These are phyloP conservation scores for Penicillium thymicola DNA, from an alignment of 2,329 filamentous ascomycete species.

Conservation along the genomic window DNA sequence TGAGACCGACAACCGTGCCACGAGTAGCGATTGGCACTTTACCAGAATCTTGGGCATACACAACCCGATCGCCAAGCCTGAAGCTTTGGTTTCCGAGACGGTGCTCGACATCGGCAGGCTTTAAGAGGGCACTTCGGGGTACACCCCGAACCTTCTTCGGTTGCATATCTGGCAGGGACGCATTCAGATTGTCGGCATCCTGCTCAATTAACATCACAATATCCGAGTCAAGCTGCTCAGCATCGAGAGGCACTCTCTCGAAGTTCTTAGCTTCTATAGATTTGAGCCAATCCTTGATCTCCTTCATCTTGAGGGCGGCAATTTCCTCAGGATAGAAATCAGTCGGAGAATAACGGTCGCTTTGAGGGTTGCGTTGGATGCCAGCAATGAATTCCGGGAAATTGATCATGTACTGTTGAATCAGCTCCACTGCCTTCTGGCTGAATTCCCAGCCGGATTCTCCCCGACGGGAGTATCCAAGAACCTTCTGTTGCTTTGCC, in stretches of 20 bases:
- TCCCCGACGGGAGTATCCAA: constrained; percentile 88
- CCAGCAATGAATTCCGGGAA: constrained; percentile 95
- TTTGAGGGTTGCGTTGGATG: constrained; percentile 79
- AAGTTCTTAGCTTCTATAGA: constrained; percentile 86
- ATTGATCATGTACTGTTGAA: constrained; percentile 83
- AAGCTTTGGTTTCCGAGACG: constrained; percentile 83
- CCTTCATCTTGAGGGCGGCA: constrained; percentile 79
- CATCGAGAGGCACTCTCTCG: constrained; percentile 92
- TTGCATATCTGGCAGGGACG: constrained; percentile 52
- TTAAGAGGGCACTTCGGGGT: constrained; percentile 81
- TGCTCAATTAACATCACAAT: constrained; percentile 77
- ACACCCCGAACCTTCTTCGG: constrained; percentile 73
- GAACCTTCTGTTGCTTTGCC: constrained; percentile 87
- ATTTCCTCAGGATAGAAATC: constrained; percentile 77
- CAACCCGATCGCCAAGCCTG: constrained; percentile 79
- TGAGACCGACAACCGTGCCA: constrained; percentile 93
- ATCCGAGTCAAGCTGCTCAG: constrained; percentile 91
- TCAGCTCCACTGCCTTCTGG: constrained; percentile 71
- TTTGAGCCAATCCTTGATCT: constrained; percentile 92
- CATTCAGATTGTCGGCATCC: constrained; percentile 64
- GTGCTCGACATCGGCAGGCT: constrained; percentile 94
- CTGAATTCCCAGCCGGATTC: constrained; percentile 95
- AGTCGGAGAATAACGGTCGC: constrained; percentile 76
- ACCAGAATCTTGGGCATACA: constrained; percentile 88
- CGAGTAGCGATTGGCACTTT: constrained; percentile 90